These are phyloP conservation scores for Neurospora sp. DNA, from an alignment of 2,329 filamentous ascomycete species.

Conservation along the genomic window DNA sequence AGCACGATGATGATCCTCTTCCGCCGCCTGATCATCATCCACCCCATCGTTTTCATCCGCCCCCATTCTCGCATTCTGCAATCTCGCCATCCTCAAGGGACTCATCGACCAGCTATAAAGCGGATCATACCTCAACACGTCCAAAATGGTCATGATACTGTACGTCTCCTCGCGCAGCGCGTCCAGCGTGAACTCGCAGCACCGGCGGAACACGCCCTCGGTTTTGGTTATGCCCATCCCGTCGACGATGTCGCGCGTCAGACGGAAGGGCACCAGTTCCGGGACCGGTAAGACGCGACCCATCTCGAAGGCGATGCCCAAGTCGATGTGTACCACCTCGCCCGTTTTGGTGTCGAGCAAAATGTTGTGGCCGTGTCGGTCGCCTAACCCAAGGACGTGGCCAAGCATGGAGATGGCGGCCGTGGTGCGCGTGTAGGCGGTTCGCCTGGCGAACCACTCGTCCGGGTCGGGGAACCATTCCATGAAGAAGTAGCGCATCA, in stretches of 20 bases:
- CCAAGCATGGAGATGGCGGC: conserved; percentile 93
- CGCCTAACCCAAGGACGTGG: conserved; percentile 83
- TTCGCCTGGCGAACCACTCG: conserved; percentile 83
- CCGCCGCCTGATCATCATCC: conserved; percentile 15
- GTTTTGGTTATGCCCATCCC: conserved; percentile 94
- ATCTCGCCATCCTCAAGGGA: conserved; percentile 51
- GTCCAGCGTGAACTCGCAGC: conserved; percentile 94
- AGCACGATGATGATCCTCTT: conserved; percentile 10
- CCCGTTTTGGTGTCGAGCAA: conserved; percentile 81
- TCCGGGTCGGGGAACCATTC: conserved; percentile 89
- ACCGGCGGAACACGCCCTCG: conserved; percentile 93
- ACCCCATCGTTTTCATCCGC: conserved; percentile 33
- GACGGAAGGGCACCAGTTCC: conserved; percentile 87
- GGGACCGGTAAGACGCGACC: conserved; percentile 91
- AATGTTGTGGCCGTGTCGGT: conserved; percentile 95
- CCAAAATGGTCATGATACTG: conserved; percentile 96
- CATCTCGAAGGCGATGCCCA: conserved; percentile 94
- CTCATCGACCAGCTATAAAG: conserved; percentile 93
- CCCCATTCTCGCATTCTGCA: conserved; percentile 48
- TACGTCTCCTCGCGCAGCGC: conserved; percentile 91
- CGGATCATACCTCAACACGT: conserved; percentile 96
- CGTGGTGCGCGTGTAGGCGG: conserved; percentile 87
- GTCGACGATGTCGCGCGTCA: conserved; percentile 91
- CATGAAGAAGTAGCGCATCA: conserved; percentile 95
- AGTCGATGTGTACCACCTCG: conserved; percentile 92